Conservation (phyloP, 108 stramenopile genomes). For the Nitzschia sp. region DNA sequence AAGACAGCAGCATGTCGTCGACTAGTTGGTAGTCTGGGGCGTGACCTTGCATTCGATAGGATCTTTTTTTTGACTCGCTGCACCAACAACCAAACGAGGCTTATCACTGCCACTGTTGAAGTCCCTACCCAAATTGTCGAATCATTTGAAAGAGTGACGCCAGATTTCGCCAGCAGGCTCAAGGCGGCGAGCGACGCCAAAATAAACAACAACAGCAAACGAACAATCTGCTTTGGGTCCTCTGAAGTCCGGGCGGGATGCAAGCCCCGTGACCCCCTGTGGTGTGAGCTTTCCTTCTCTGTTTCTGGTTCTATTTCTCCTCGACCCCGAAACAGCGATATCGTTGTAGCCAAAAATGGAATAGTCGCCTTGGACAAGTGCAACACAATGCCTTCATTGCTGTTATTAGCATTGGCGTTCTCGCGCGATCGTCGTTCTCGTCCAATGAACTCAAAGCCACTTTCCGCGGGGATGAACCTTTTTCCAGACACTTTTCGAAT, state of each 20-base stretch:
- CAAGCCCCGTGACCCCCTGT: too few relatives aligned
- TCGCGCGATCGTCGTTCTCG: background rate
- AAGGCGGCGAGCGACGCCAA: too few relatives aligned
- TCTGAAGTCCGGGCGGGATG: too few relatives aligned
- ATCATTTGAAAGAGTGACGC: too few relatives aligned
- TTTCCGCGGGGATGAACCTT: background rate
- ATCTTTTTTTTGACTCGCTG: too few relatives aligned
- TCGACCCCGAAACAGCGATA: background rate
- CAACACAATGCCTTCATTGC: background rate
- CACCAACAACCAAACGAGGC: too few relatives aligned
- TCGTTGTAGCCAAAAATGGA: background rate
- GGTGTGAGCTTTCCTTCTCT: background rate
- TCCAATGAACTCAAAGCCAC: slow-evolving; percentile 4
- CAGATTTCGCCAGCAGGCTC: too few relatives aligned
- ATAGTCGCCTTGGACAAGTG: background rate
- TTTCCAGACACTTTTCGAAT: background rate
- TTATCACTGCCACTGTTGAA: too few relatives aligned
- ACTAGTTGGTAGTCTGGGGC: background rate
- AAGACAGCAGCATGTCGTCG: background rate
- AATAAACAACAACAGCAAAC: too few relatives aligned
- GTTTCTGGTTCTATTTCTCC: background rate
- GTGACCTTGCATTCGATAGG: background rate
- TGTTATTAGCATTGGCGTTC: background rate
- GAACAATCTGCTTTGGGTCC: too few relatives aligned
- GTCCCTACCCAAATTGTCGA: too few relatives aligned